Evolutionary conservation across 257 asterid species (phyloP), one percentile per base, ranked within the genome.

Genomic region (Cruciata laevipes): DNA sequence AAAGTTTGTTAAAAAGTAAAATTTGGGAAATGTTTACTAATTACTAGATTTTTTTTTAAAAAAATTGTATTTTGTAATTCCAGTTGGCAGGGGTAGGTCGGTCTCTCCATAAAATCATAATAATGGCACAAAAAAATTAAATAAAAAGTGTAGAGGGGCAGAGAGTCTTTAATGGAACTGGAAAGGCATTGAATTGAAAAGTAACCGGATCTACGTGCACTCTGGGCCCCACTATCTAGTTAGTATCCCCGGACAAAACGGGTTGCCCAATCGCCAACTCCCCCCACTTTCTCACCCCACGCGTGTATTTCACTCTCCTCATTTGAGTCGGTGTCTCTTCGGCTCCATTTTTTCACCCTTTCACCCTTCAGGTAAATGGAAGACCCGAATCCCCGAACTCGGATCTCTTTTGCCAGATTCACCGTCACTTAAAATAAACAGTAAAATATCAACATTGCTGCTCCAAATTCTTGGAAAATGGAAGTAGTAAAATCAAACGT

Each of bases 191-290:
- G 25, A 53, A 53, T 53, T 53, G 59, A 53, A 53, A 53, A 53
- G 59, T n/a, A 53, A 53, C 23, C 25, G 25, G 59, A 53, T 53
- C 59, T 53, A 18, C 25, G 59, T 53, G 25, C 59, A 53, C 10
- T 7, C 13, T 53, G 13, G 25, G 12, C 10, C 53, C 53, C 53
- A 0, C 53, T 16, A 47, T 47, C 53, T 47, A 47, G 53, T 47
- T 47, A 47, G 53, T 13, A 14, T 13, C 20, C 89, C 89, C 87
- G 89, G 85, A 81, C 80, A 79, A 77, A 78, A 72, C 81, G 90
- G 61, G 61, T 20, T 47, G 20, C 53, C 53, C 53, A 47, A 47
- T 47, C 53, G 16, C 53, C 53, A 47, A n/a, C 3, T 13, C 5
- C 59, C 59, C 18, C 67, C 86, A 77, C 88, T 79, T 85, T 79